These are phyloP conservation scores for Starmerella bombicola DNA, from an alignment of 805 yeast species.

Conservation along the genomic window DNA sequence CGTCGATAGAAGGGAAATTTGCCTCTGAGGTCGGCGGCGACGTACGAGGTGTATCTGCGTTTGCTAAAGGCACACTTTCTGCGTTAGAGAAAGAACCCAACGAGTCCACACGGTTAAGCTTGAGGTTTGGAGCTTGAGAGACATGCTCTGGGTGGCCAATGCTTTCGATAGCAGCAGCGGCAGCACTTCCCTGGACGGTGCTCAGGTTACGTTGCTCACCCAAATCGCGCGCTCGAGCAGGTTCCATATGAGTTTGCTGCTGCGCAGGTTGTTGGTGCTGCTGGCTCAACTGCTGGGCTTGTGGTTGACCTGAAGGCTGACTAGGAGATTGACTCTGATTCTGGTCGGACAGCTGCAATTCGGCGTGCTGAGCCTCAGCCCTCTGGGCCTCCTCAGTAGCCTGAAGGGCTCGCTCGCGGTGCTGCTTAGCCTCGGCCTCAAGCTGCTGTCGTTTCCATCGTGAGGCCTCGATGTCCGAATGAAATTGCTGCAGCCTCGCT, in stretches of 20 bases:
- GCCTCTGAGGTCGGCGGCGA: slow-evolving; percentile 17
- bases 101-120: not conserved
- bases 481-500: slow-evolving; percentile 2
- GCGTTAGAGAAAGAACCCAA: not conserved
- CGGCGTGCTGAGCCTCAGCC: not conserved
- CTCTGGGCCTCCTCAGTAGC: slow-evolving; percentile 10
- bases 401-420: slow-evolving; percentile 10
- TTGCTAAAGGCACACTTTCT: slow-evolving; percentile 2
- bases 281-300: not conserved
- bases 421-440: slow-evolving; percentile 17
- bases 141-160: not conserved
- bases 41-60: slow-evolving; percentile 12
- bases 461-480: slow-evolving; percentile 8
- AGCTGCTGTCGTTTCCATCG: slow-evolving; percentile 10
- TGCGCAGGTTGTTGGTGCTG: not conserved
- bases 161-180: not conserved
- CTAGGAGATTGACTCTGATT: not conserved
- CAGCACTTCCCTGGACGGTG: slow-evolving; percentile 2
- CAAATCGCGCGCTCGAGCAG: not conserved
- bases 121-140: not conserved
- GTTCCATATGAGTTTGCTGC: too few species aligned
- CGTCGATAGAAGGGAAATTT: slow-evolving; percentile 5
- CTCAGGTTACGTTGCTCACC: too few species aligned
- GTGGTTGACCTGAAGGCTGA: not conserved
- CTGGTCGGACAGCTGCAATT: not conserved